A percentile compares a stretch with the other conserved stretches of the same genome.
Conservation (phyloP, 2,329 filamentous ascomycete species). For the Fusarium poae region DNA sequence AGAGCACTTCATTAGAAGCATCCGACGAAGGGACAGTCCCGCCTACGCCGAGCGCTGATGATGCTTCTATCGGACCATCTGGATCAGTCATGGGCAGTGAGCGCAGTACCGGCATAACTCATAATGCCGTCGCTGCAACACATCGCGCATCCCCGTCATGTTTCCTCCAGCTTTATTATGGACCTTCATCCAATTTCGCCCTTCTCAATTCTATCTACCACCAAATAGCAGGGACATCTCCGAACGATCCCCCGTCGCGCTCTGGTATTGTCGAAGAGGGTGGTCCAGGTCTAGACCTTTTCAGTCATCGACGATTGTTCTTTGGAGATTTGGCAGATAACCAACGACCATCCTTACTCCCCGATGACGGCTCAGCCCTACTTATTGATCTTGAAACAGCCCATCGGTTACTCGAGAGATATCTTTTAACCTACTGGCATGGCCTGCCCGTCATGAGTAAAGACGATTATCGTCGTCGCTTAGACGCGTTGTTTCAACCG, state of each 20-base stretch:
- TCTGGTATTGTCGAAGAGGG: slow-evolving; percentile 50
- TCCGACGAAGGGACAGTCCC: slow-evolving; percentile 43
- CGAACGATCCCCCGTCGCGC: slow-evolving; percentile 39
- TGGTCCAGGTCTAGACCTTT: slow-evolving; percentile 51
- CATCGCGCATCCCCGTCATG: slow-evolving; percentile 60
- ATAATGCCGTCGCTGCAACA: slow-evolving; percentile 60
- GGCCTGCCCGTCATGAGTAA: slow-evolving; percentile 55
- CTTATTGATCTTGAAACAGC: slow-evolving; percentile 57
- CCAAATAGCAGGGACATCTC: slow-evolving; percentile 50
- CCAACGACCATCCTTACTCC: slow-evolving; percentile 45
- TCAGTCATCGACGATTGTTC: slow-evolving; percentile 49
- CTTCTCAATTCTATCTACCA: slow-evolving; percentile 54
- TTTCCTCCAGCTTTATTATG: slow-evolving; percentile 61
- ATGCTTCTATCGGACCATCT: slow-evolving; percentile 12
- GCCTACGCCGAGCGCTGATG: slow-evolving; percentile 35
- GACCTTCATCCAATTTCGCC: slow-evolving; percentile 61
- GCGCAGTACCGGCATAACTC: slow-evolving; percentile 49
- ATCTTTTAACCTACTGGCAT: slow-evolving; percentile 57
- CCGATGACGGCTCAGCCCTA: slow-evolving; percentile 49
- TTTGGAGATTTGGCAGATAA: slow-evolving; percentile 56
- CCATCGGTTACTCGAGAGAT: slow-evolving; percentile 55
- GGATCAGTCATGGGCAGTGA: slow-evolving; percentile 40
- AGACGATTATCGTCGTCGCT: slow-evolving; percentile 51
- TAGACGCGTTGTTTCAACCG: slow-evolving; percentile 54
- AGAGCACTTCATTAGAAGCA: slow-evolving; percentile 34